Evolutionary conservation across 495 filamentous ascomycete species (phyloP), one percentile per base, ranked within the genome.

Genomic region (Ramalina intermedia): DNA sequence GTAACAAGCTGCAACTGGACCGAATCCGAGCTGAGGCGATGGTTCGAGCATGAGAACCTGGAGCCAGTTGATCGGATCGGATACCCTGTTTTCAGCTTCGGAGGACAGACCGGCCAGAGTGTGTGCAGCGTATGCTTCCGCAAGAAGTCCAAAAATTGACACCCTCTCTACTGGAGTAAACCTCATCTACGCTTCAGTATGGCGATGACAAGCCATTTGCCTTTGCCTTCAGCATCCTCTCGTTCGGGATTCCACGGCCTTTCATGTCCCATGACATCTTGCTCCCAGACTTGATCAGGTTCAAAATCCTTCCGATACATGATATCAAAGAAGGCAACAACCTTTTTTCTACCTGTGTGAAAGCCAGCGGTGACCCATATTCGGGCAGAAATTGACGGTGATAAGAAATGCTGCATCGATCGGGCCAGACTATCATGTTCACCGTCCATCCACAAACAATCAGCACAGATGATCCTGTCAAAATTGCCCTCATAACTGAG

Each of bases 1-100:
- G 76, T 98, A 20, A 96, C 91, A 52, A 94, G 85, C 59, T 98
- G 91, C 62, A 98, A 98, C 66, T 98, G 91, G 91, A 95, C 91
- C 35, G 87, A 91, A 69, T 73, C 78, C 48, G 91, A 98, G 71
- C 64, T 98, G 58, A 67, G 71, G 50, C 60, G 57, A 11, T 93
- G 87, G 87, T 89, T 94, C 63, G 74, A 67, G 43, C 63, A 60
- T 17, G 58, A 44, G 59, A 56, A 60, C 47, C 65, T 87, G 55
- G 61, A 62, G 48, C 73, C 72, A 55, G 75, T 78, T 55, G 80
- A 78, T 0, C 72, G 70, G 54, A 75, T 95, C 43, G 72, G 81
- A 58, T 96, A 95, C 67, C 85, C 80, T 3, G 79, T 74, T 39
- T 66, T 87, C 55, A 61, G 61, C 46, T 78, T 75, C 59, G 76